These are phyloP conservation scores for Cokeromyces recurvatus DNA, from an alignment of 371 early-diverging fungal genomes.

Conservation along the genomic window DNA sequence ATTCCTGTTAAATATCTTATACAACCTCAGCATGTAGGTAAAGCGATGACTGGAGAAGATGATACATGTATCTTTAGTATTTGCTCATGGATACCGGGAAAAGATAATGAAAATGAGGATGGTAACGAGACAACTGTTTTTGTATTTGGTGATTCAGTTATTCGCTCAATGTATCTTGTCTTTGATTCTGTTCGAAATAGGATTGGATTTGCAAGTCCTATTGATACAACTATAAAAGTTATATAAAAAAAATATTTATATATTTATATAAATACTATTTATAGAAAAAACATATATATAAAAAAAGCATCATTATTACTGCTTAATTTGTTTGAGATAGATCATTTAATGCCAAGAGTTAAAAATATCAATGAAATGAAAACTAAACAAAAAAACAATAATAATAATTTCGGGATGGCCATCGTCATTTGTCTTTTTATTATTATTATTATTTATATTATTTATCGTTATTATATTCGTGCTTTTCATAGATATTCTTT, in stretches of 20 bases:
- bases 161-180: constrained; percentile 26
- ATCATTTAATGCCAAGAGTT: no score
- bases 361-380: no score
- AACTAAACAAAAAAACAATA: no score
- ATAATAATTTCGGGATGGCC: no score
- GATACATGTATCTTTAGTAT: constrained; percentile 15
- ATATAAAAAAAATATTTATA: not conserved
- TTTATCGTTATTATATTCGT: no score
- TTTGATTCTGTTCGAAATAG: constrained; percentile 23
- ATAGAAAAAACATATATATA: no score
- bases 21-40: not conserved
- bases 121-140: constrained; percentile 1
- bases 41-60: not conserved
- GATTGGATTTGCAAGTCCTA: constrained; percentile 23
- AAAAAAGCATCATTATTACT: no score
- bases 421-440: no score
- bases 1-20: constrained; percentile 1
- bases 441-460: no score
- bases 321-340: no score
- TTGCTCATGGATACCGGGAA: constrained; percentile 21
- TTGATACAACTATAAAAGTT: not conserved
- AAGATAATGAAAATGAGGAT: not conserved
- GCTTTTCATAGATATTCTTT: no score
- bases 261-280: not conserved
- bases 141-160: constrained; percentile 23